Percentiles rank a stretch among this genome's conserved stretches.
phyloP scores from a whole-genome alignment of 169 alveolate species.

The Cryptosporidium parvum region DNA sequence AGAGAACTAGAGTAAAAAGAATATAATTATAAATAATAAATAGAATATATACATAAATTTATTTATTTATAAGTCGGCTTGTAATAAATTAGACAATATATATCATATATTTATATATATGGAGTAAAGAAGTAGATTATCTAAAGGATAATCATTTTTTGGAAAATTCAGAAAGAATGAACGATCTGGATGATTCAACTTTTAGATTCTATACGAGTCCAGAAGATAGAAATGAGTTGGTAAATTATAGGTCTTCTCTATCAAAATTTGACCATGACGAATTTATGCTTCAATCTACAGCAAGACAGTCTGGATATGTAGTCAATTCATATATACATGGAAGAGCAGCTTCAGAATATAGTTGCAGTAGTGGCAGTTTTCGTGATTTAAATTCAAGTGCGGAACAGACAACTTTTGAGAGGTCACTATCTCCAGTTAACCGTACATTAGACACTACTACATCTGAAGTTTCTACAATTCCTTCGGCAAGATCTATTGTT shows the following conservation, averaged over 20 bases:
- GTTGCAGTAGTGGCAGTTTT: slow-evolving; percentile 69
- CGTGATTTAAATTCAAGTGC: slow-evolving; percentile 43
- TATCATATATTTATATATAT: neutral
- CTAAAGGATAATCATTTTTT: neutral
- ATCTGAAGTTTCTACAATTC: slow-evolving; percentile 72
- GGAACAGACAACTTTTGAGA: slow-evolving; percentile 16
- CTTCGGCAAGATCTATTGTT: slow-evolving; percentile 62
- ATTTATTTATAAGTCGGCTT: too few species aligned
- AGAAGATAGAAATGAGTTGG: slow-evolving; percentile 45
- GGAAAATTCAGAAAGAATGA: slow-evolving; percentile 24
- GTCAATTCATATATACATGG: slow-evolving; percentile 59
- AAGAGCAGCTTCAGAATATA: slow-evolving; percentile 76
- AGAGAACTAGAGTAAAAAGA: neutral
- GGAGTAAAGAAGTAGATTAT: neutral
- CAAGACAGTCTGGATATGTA: slow-evolving; percentile 61
- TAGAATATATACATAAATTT: neutral
- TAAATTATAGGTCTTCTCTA: slow-evolving; percentile 23
- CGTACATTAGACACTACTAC: slow-evolving; percentile 31
- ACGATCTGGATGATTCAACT: slow-evolving; percentile 68
- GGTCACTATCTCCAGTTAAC: slow-evolving; percentile 56
- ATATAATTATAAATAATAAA: neutral
- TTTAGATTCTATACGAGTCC: slow-evolving; percentile 68
- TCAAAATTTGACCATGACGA: slow-evolving; percentile 50
- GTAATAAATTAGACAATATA: too few species aligned
- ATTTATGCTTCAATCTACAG: slow-evolving; percentile 51